phyloP scores from a whole-genome alignment of 2,329 filamentous ascomycete species.

The Endocalyx cinctus region DNA sequence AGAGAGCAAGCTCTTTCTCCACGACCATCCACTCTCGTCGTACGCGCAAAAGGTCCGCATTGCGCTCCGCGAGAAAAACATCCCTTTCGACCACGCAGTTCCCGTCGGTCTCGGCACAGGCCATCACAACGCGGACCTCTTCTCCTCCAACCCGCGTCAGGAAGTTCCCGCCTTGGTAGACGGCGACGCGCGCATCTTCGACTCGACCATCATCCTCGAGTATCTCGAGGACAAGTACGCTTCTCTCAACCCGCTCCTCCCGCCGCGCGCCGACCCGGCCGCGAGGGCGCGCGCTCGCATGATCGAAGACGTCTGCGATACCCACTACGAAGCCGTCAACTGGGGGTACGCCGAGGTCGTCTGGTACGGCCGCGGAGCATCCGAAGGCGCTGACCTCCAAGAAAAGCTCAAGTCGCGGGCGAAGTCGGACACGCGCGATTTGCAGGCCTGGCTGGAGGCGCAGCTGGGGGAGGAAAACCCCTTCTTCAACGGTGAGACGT shows the following conservation, averaged over 20 bases:
- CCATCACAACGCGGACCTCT: background rate
- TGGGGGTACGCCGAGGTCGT: conserved; percentile 1
- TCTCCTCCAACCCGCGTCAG: background rate
- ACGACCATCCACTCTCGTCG: background rate
- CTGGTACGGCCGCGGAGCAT: background rate
- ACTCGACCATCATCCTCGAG: conserved; percentile 2
- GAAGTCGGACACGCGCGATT: background rate
- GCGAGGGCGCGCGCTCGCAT: conserved; percentile 1
- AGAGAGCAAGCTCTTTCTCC: background rate
- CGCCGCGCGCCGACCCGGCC: background rate
- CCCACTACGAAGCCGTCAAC: conserved; percentile 1
- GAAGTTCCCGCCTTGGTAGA: conserved; percentile 1
- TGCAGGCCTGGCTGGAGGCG: background rate
- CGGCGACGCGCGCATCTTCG: conserved; percentile 1
- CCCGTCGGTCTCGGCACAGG: background rate
- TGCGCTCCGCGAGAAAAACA: background rate
- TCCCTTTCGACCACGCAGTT: conserved; percentile 1
- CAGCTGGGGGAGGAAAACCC: background rate
- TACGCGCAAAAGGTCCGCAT: conserved; percentile 1
- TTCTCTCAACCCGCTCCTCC: background rate
- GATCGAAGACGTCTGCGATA: background rate
- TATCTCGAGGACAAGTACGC: conserved; percentile 1
- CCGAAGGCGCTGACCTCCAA: background rate
- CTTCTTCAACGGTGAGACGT: background rate
- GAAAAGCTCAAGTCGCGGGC: background rate